phyloP scores from a whole-genome alignment of 2,329 filamentous ascomycete species.

The Seiridium unicorne region DNA sequence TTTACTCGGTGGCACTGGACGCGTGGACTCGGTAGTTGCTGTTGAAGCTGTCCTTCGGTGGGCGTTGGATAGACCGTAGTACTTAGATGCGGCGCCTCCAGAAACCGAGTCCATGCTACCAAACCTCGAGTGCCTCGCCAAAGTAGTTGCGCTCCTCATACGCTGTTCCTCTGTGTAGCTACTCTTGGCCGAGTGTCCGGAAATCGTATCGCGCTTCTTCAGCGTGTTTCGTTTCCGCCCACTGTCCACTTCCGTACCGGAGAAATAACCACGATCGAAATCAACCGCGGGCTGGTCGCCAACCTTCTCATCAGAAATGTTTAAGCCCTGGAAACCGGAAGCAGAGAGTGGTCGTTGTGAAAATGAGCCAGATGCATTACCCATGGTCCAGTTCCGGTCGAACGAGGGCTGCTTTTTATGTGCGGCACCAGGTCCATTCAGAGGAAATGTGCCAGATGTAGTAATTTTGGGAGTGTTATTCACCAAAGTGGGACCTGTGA shows the following conservation, averaged over 20 bases:
- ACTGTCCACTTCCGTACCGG: slow-evolving; percentile 77
- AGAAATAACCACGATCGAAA: slow-evolving; percentile 88
- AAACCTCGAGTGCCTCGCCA: slow-evolving; percentile 73
- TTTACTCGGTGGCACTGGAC: slow-evolving; percentile 50
- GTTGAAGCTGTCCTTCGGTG: slow-evolving; percentile 63
- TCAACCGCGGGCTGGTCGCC: slow-evolving; percentile 54
- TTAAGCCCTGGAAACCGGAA: slow-evolving; percentile 42
- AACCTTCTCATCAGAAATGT: slow-evolving; percentile 32
- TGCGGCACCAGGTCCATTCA: slow-evolving; percentile 28
- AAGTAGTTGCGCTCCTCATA: slow-evolving; percentile 61
- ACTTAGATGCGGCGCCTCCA: slow-evolving; percentile 68
- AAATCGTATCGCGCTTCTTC: slow-evolving; percentile 69
- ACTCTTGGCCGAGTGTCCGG: slow-evolving; percentile 65
- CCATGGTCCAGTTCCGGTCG: slow-evolving; percentile 68
- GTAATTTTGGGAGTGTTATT: slow-evolving; percentile 39
- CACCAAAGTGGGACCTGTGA: slow-evolving; percentile 32
- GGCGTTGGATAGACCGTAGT: slow-evolving; percentile 56
- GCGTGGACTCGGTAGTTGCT: slow-evolving; percentile 53
- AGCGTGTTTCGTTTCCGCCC: slow-evolving; percentile 70
- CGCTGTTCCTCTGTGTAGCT: slow-evolving; percentile 77
- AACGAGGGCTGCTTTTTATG: slow-evolving; percentile 70
- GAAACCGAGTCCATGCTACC: slow-evolving; percentile 74
- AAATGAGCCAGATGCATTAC: slow-evolving; percentile 36
- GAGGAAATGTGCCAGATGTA: slow-evolving; percentile 41
- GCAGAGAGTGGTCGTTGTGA: slow-evolving; percentile 50